Conservation (phyloP, 2,329 filamentous ascomycete genomes). For the Cryphonectria naterciae region DNA sequence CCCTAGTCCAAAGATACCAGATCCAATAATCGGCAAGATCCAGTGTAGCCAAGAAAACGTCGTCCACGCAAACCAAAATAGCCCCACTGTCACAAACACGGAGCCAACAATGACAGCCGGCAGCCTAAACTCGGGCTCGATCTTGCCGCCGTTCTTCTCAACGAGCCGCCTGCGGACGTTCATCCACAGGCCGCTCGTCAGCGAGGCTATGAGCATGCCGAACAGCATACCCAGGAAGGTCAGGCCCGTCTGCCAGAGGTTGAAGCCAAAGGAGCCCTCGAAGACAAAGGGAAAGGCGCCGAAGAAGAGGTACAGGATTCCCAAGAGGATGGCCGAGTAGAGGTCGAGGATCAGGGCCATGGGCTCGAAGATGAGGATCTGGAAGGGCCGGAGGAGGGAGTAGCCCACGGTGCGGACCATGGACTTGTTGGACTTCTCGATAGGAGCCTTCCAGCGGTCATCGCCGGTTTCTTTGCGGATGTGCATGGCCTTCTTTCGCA, state of each 20-base stretch:
- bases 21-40: constrained; percentile 76
- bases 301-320: constrained; percentile 89
- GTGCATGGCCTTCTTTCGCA: constrained; percentile 71
- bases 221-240: constrained; percentile 74
- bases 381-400: constrained; percentile 71
- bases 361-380: constrained; percentile 79
- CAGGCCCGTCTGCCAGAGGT: constrained; percentile 78
- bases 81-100: constrained; percentile 74
- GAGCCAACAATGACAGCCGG: constrained; percentile 77
- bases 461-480: constrained; percentile 79
- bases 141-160: constrained; percentile 57
- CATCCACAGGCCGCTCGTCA: constrained; percentile 69
- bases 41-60: constrained; percentile 75
- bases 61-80: constrained; percentile 92
- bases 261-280: constrained; percentile 72
- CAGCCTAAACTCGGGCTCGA: constrained; percentile 86
- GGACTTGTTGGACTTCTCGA: constrained; percentile 73
- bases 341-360: constrained; percentile 85
- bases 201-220: constrained; percentile 68
- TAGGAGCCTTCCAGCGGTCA: constrained; percentile 73
- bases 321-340: constrained; percentile 82
- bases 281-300: constrained; percentile 87
- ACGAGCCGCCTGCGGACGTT: constrained; percentile 62
- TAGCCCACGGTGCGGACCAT: constrained; percentile 63
- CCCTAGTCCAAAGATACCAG: constrained; percentile 69